Conservation (phyloP, 768 basidiomycete species). For the Floccularia luteovirens region DNA sequence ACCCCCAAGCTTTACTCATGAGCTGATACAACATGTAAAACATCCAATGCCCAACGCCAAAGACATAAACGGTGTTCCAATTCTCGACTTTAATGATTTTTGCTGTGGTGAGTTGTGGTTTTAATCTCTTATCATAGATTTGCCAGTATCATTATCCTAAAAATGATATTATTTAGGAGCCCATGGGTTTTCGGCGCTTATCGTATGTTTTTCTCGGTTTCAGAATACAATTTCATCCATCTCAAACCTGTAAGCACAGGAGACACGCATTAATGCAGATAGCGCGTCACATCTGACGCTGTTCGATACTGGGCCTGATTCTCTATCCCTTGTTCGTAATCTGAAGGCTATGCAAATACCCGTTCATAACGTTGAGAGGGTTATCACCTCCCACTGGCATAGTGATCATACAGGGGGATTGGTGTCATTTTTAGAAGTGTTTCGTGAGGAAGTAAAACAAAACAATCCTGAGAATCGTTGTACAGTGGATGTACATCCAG, state of each 20-base stretch:
- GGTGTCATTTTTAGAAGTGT: constrained; percentile 50
- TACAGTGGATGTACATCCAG: constrained; percentile 70
- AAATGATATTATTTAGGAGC: constrained; percentile 45
- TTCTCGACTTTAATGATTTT: constrained; percentile 67
- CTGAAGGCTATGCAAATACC: constrained; percentile 49
- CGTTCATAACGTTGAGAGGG: constrained; percentile 44
- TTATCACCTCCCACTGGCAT: constrained; percentile 80
- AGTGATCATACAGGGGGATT: constrained; percentile 71
- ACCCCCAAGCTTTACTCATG: constrained; percentile 72
- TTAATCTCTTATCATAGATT: neutral
- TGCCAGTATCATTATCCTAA: neutral
- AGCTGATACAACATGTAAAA: constrained; percentile 55
- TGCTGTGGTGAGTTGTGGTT: constrained; percentile 35
- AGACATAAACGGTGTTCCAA: constrained; percentile 45
- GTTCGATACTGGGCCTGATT: constrained; percentile 84
- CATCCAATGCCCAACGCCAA: constrained; percentile 37
- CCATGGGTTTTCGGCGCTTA: constrained; percentile 77
- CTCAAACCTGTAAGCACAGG: constrained; percentile 21
- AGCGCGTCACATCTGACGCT: constrained; percentile 45
- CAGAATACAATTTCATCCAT: neutral
- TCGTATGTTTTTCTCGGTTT: constrained; percentile 35
- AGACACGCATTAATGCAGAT: constrained; percentile 43
- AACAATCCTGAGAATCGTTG: constrained; percentile 18
- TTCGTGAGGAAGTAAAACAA: constrained; percentile 12
- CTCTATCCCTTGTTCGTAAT: constrained; percentile 68